These are phyloP conservation scores for Zostera marina DNA, from an alignment of 116 monocot species.

Conservation along the genomic window DNA sequence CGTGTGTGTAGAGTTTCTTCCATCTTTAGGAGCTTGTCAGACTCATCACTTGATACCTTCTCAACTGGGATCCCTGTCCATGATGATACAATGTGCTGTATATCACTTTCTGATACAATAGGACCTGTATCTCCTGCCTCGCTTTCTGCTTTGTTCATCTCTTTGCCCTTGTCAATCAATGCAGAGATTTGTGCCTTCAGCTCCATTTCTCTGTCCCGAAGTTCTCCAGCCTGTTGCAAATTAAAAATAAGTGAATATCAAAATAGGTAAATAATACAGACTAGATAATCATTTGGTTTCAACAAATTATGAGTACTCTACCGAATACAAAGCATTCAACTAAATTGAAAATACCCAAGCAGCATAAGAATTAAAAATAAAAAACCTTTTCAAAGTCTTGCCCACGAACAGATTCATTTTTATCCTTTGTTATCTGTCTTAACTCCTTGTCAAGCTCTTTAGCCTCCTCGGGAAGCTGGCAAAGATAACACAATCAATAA, in stretches of 20 bases:
- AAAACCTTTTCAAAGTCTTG: slow-evolving; percentile 93
- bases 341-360: not conserved
- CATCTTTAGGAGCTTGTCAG: slow-evolving; percentile 80
- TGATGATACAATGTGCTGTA: slow-evolving; percentile 74
- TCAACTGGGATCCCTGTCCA: slow-evolving; percentile 97
- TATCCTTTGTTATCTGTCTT: slow-evolving; percentile 81
- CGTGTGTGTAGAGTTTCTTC: slow-evolving; percentile 82
- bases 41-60: slow-evolving; percentile 80
- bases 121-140: slow-evolving; percentile 51
- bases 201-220: slow-evolving; percentile 73
- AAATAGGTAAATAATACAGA: too few relatives aligned
- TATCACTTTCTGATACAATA: slow-evolving; percentile 56
- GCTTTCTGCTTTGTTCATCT: slow-evolving; percentile 58
- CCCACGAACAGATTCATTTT: slow-evolving; percentile 75
- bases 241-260: too few relatives aligned
- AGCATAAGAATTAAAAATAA: not conserved
- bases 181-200: slow-evolving; percentile 63
- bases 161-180: slow-evolving; percentile 63
- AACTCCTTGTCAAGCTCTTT: slow-evolving; percentile 92
- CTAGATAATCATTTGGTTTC: too few relatives aligned
- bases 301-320: too few relatives aligned
- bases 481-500: not conserved
- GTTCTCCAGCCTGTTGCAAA: slow-evolving; percentile 47
- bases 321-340: too few relatives aligned
- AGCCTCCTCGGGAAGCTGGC: slow-evolving; percentile 95